A percentile compares a stretch with the other conserved stretches of the same genome.
phyloP scores from a whole-genome alignment of 352 stramenopile genomes.

The Phytophthora fragariaefolia region DNA sequence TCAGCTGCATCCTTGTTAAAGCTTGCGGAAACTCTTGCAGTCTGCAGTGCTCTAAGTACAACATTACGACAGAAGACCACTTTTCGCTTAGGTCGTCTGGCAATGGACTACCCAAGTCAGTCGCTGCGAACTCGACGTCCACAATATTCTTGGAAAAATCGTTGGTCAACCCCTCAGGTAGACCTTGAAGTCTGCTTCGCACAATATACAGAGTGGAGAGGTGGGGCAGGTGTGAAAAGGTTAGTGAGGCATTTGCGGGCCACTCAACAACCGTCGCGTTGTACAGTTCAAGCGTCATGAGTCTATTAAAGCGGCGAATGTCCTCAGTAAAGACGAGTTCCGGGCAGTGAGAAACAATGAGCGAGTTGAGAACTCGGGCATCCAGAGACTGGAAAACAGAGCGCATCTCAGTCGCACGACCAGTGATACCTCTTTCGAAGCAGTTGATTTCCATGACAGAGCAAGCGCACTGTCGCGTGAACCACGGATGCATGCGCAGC shows the following conservation, averaged over 20 bases:
- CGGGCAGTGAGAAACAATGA: conserved; percentile 57
- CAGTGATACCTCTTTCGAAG: conserved; percentile 37
- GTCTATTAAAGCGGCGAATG: conserved; percentile 38
- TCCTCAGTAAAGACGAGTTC: conserved; percentile 32
- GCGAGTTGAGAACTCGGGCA: conserved; percentile 40
- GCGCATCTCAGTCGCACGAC: conserved; percentile 22
- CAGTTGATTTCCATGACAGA: conserved; percentile 59
- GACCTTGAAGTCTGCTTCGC: conserved; percentile 23
- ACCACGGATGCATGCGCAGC: conserved; percentile 55
- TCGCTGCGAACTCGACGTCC: conserved; percentile 46
- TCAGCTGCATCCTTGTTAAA: conserved; percentile 31
- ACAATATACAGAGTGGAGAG: conserved; percentile 46
- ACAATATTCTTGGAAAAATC: conserved; percentile 38
- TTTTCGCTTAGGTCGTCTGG: conserved; percentile 36
- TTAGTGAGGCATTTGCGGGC: conserved; percentile 33
- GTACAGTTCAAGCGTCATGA: conserved; percentile 55
- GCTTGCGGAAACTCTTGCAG: conserved; percentile 38
- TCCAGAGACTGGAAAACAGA: conserved; percentile 39
- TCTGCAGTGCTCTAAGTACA: conserved; percentile 49
- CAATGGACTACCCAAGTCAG: conserved; percentile 24
- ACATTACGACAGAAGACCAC: conserved; percentile 40
- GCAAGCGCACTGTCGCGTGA: conserved; percentile 45
- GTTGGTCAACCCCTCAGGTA: conserved; percentile 42
- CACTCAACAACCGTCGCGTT: conserved; percentile 48
- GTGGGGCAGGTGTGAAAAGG: conserved; percentile 25